Percentiles rank a stretch among this genome's conserved stretches.
Conservation (phyloP, 805 yeast species). For the Saccharomycopsis sp. region DNA sequence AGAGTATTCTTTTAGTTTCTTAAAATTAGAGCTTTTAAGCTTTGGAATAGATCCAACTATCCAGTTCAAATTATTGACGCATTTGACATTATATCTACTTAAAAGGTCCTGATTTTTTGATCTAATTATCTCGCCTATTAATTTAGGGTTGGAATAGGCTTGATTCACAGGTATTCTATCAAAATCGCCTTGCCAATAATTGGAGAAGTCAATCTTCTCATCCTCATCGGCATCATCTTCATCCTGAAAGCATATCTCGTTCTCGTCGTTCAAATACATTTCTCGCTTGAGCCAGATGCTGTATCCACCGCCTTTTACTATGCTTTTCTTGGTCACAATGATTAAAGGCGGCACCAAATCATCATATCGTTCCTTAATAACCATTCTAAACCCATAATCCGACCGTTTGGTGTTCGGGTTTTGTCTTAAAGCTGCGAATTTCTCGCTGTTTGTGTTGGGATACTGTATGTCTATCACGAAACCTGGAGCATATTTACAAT, state of each 20-base stretch:
- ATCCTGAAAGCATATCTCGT: conserved; percentile 13
- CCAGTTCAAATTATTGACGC: conserved; percentile 29
- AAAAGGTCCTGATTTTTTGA: conserved; percentile 13
- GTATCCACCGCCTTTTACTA: conserved; percentile 15
- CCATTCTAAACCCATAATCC: conserved; percentile 29
- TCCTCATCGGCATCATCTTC: not conserved
- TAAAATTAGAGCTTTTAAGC: conserved; percentile 33
- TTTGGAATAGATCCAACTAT: conserved; percentile 42
- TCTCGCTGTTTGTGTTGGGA: conserved; percentile 11
- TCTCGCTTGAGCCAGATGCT: conserved; percentile 17
- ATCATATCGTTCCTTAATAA: conserved; percentile 23
- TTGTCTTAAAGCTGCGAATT: not conserved
- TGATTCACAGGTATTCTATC: not conserved
- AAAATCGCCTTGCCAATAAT: conserved; percentile 9
- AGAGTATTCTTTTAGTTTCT: conserved; percentile 24
- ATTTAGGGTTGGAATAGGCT: conserved; percentile 2
- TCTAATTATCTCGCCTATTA: not conserved
- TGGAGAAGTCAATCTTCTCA: not conserved
- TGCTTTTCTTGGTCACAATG: conserved; percentile 14
- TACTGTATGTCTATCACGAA: conserved; percentile 42
- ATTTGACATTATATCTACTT: conserved; percentile 29
- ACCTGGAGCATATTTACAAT: conserved; percentile 57
- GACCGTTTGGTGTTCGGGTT: conserved; percentile 15
- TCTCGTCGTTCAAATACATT: conserved; percentile 12
- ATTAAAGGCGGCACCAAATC: conserved; percentile 6